Conservation (phyloP, 495 filamentous ascomycete species). For the Aspergillus nanangensis region DNA sequence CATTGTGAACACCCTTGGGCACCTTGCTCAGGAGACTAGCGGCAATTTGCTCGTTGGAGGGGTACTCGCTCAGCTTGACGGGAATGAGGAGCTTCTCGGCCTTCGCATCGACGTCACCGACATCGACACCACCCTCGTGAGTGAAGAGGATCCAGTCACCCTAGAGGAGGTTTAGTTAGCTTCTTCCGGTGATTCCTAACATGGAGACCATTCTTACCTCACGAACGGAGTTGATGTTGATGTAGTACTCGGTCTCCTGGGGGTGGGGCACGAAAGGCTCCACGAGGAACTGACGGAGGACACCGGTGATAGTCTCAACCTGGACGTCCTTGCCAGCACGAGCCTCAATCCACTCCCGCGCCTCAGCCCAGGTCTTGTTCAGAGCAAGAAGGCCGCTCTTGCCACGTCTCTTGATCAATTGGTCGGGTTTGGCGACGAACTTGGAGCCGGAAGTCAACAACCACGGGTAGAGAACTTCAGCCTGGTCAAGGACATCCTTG, state of each 20-base stretch:
- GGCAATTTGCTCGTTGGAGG: slow-evolving; percentile 93
- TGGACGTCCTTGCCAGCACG: slow-evolving; percentile 85
- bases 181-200: neutral
- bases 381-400: slow-evolving; percentile 96
- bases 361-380: slow-evolving; percentile 96
- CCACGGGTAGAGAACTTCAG: slow-evolving; percentile 94
- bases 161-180: slow-evolving; percentile 39
- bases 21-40: slow-evolving; percentile 82
- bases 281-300: slow-evolving; percentile 90
- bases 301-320: slow-evolving; percentile 88
- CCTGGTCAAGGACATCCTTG: slow-evolving; percentile 86
- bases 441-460: slow-evolving; percentile 73
- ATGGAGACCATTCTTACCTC: slow-evolving; percentile 58
- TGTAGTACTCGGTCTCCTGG: slow-evolving; percentile 92
- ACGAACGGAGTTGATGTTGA: slow-evolving; percentile 91
- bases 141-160: slow-evolving; percentile 99
- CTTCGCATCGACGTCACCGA: slow-evolving; percentile 98
- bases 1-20: slow-evolving; percentile 91
- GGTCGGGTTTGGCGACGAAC: slow-evolving; percentile 99
- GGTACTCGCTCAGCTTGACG: slow-evolving; percentile 91
- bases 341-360: slow-evolving; percentile 86
- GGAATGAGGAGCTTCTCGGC: slow-evolving; percentile 97
- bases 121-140: slow-evolving; percentile 98
- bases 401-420: slow-evolving; percentile 97
- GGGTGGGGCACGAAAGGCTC: slow-evolving; percentile 98